A percentile compares a stretch with the other conserved stretches of the same genome.
phyloP scores from a whole-genome alignment of 2,329 filamentous ascomycete species.

The Monosporascus ibericus region DNA sequence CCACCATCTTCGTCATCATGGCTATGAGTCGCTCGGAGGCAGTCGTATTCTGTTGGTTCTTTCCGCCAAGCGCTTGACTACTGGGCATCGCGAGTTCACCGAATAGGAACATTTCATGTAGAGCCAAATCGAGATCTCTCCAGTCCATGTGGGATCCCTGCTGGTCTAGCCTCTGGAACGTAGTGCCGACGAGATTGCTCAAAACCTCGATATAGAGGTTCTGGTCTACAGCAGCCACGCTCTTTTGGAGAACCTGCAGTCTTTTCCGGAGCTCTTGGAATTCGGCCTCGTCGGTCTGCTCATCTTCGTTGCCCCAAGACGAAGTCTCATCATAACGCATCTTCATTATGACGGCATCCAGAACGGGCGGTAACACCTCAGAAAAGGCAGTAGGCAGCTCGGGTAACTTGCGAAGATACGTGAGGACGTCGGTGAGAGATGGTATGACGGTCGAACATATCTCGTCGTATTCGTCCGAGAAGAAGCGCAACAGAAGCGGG shows the following conservation, averaged over 20 bases:
- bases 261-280: constrained; percentile 92
- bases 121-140: constrained; percentile 87
- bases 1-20: constrained; percentile 95
- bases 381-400: constrained; percentile 68
- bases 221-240: constrained; percentile 84
- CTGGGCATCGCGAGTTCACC: constrained; percentile 85
- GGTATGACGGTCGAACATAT: constrained; percentile 94
- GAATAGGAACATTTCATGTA: constrained; percentile 94
- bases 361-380: constrained; percentile 78
- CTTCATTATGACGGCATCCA: constrained; percentile 89
- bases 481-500: constrained; percentile 84
- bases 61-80: constrained; percentile 74
- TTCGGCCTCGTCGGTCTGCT: constrained; percentile 93
- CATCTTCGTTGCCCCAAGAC: constrained; percentile 88
- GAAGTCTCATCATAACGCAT: constrained; percentile 97
- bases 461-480: constrained; percentile 96
- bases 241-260: constrained; percentile 86
- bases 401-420: constrained; percentile 78
- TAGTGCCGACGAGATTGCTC: constrained; percentile 79
- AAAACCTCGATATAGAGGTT: constrained; percentile 81
- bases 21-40: constrained; percentile 77
- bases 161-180: constrained; percentile 74
- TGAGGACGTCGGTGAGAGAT: constrained; percentile 84
- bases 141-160: constrained; percentile 75
- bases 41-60: constrained; percentile 72